A percentile compares a stretch with the other conserved stretches of the same genome.
Conservation (phyloP, 108 stramenopile genomes). For the Asterionellopsis glacialis region DNA sequence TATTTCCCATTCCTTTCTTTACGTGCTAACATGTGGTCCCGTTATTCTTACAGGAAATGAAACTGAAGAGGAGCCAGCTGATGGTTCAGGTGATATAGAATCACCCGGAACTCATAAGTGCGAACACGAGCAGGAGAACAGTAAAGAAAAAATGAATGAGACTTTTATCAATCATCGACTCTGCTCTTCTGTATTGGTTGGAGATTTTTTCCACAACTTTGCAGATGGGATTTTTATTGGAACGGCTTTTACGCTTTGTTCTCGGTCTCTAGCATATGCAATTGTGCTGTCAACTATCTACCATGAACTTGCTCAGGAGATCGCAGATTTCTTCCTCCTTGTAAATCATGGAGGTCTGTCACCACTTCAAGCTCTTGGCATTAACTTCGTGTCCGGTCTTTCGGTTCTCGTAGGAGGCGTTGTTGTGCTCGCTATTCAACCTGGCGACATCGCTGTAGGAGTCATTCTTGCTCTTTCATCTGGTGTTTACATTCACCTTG, state of each 20-base stretch:
- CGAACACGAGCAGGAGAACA: too few relatives aligned
- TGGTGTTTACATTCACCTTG: conserved; percentile 76
- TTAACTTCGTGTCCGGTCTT: conserved; percentile 69
- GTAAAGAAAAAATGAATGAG: too few relatives aligned
- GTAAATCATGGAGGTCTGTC: conserved; percentile 54
- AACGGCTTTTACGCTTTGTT: conserved; percentile 59
- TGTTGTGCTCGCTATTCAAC: conserved; percentile 36
- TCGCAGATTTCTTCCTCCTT: conserved; percentile 77
- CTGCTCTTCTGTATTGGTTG: conserved; percentile 42
- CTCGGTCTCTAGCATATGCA: conserved; percentile 26
- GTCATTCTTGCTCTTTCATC: conserved; percentile 60
- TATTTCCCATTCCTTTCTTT: too few relatives aligned
- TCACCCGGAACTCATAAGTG: too few relatives aligned
- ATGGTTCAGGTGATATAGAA: too few relatives aligned
- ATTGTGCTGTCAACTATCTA: conserved; percentile 55
- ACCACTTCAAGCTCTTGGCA: conserved; percentile 29
- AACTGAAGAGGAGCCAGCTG: too few relatives aligned
- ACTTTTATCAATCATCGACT: too few relatives aligned
- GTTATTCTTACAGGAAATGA: too few relatives aligned
- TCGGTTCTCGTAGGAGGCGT: conserved; percentile 62
- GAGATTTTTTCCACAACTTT: conserved; percentile 78
- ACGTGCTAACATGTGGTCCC: too few relatives aligned
- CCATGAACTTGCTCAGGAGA: conserved; percentile 84
- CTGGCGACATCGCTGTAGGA: conserved; percentile 43
- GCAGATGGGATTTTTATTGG: conserved; percentile 83